Base-by-base conservation (phyloP, 1,284 basidiomycete species). In the Fistulina hepatica region DNA sequence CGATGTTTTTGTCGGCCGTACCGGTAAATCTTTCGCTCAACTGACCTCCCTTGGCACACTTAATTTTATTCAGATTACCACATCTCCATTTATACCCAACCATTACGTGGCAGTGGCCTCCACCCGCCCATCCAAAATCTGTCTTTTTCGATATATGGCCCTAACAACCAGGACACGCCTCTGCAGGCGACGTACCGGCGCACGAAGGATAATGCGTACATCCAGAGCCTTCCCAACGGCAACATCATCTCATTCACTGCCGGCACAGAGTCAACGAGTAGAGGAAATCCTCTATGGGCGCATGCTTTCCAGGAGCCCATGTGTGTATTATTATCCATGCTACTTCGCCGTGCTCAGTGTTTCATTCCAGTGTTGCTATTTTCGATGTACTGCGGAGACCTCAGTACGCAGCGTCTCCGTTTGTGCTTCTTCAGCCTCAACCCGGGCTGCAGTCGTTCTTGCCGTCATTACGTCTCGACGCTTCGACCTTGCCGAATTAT, bases 121-220 rank as follows among this genome's bases (percentile, higher is more conserved):
- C 57, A 57, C n/a, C 53, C 63, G 5, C 76, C 77, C 5, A 60
- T 78, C 3, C 86, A 90, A 48, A 79, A 78, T 37, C 67, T 91
- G 4, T 74, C 77, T 0, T 91, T 86, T 56, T 89, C 88, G 0
- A 72, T 76, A 0, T 91, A 90, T 53, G 82, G 85, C 0, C 84
- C 88, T 5, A 88, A 88, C 50, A 84, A 82, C 48, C 73, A 84
- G 52, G 78, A 85, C 51, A 70, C 67, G 42, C 54, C 65, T 5
- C 50, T 73, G 9, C 88, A 91, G 52, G 56, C 71, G 3, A 50
- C 68, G 4, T 90, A 89, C 56, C 68, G 65, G 5, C 69, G 67
- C 13, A 82, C 85, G 1, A 71, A 73, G 32, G 86, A 91, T 55
- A 69, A 79, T 43, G 59, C 65, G 26, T 91, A 91, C 58, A 71